Conservation (phyloP, 2,329 filamentous ascomycete species). For the Tolypocladium amazonense region DNA sequence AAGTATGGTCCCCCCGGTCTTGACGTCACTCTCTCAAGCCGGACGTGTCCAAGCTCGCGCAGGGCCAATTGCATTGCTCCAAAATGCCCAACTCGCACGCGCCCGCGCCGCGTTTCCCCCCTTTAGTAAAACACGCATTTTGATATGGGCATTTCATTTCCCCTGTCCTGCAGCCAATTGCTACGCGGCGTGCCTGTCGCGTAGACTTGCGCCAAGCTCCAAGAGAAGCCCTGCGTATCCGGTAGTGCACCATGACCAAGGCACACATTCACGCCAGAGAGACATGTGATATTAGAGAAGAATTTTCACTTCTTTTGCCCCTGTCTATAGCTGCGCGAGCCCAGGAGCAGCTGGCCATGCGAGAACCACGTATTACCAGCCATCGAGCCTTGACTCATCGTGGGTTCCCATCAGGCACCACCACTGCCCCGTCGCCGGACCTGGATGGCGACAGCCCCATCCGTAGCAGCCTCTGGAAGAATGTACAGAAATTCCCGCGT, state of each 20-base stretch:
- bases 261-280: neutral
- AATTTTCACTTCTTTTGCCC: constrained; percentile 25
- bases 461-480: constrained; percentile 8
- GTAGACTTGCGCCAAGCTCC: neutral
- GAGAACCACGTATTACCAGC: neutral
- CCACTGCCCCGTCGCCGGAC: neutral
- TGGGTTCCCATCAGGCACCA: neutral
- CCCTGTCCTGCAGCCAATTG: neutral
- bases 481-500: constrained; percentile 16
- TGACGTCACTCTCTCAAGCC: neutral
- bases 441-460: constrained; percentile 3
- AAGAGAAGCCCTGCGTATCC: neutral
- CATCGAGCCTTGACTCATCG: neutral
- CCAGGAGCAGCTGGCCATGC: constrained; percentile 6
- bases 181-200: neutral
- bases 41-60: neutral
- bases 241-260: neutral
- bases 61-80: neutral
- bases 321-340: constrained; percentile 18
- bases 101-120: neutral
- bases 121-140: neutral
- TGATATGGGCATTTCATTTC: neutral
- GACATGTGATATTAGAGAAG: neutral
- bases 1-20: neutral
- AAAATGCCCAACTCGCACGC: neutral